Evolutionary conservation across 208 protist species (phyloP), one percentile per base, ranked within the genome.

Genomic region (Leishmania major): DNA sequence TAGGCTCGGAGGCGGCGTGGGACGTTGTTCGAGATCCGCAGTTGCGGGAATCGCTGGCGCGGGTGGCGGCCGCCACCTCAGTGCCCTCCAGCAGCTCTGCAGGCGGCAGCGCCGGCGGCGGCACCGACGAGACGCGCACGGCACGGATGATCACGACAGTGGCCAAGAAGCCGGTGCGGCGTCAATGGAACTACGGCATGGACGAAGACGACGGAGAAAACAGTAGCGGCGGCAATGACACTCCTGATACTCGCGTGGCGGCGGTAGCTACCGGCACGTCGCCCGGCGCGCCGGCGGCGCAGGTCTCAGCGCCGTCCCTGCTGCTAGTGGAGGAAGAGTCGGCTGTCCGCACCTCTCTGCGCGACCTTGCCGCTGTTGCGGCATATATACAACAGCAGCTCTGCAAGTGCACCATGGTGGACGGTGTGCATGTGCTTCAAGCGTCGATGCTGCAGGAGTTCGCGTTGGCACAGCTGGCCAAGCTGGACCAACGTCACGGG

Each of bases 151-250:
- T 28, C 25, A 25, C 43, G 47, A 8, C 47, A 0, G 13, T 22
- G 45, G 35, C 6, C 17, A 62, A 28, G 47, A 62, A 3, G 73
- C 49, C 15, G 51, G 11, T 49, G 6, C 28, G 43, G 40, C 84
- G 60, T 25, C 80, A 80, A 64, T 92, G 91, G 88, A 55, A 82
- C 17, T 96, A 94, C 78, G 78, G 88, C 28, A 83, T 94, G 49
- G 91, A 94, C 73, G 91, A 94, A 71, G 91, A 96, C 74, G 75
- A 74, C 1, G 51, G n/a, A 22, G 78, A 43, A 2, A 37, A 31
- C n/a, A 45, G 28, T 57, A 15, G 43, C 13, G 71, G 28, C 49
- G 73, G 70, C 10, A 22, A 53, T 37, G 70, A 47, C n/a, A 5
- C 40, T 40, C 37, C 37, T 47, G 67, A 72, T n/a, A 22, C 40